Evolutionary conservation across 192 early-diverging fungal species (phyloP).

Genomic region (Coemansia sp.): DNA sequence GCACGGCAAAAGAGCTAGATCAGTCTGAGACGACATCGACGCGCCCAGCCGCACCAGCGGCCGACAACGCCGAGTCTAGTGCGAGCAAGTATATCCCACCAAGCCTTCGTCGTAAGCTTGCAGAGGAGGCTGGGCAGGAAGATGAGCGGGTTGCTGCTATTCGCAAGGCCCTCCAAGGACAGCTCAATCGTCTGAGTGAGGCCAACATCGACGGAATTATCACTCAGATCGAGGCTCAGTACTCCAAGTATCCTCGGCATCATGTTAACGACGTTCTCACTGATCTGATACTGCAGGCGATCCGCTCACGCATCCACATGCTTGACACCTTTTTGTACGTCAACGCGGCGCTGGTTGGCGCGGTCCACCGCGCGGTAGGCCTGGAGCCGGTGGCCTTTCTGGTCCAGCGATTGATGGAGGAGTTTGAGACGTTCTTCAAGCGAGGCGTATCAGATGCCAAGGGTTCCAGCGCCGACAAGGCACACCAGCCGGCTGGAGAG

Average conservation of each 20-base stretch:
- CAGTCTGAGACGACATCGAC: neutral
- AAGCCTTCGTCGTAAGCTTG: slow-evolving; percentile 69
- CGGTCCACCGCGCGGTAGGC: slow-evolving; percentile 80
- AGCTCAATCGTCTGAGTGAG: slow-evolving; percentile 87
- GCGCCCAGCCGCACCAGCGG: neutral
- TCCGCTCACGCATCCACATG: slow-evolving; percentile 83
- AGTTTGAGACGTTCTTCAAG: slow-evolving; percentile 66
- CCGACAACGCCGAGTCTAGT: neutral
- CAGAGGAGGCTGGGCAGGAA: slow-evolving; percentile 64
- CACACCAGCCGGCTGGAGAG: neutral
- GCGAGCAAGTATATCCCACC: slow-evolving; percentile 87
- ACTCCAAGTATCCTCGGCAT: slow-evolving; percentile 62
- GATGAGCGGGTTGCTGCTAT: slow-evolving; percentile 69
- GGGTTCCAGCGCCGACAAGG: slow-evolving; percentile 1
- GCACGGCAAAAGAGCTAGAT: neutral
- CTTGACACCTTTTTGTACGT: slow-evolving; percentile 90
- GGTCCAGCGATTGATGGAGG: slow-evolving; percentile 75
- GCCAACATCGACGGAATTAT: slow-evolving; percentile 92
- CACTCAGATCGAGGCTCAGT: slow-evolving; percentile 76
- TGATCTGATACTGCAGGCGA: slow-evolving; percentile 72
- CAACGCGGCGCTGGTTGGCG: slow-evolving; percentile 86
- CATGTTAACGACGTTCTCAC: slow-evolving; percentile 89
- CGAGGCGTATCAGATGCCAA: slow-evolving; percentile 36
- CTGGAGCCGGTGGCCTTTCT: slow-evolving; percentile 85
- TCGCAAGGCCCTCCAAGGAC: slow-evolving; percentile 82